Base-by-base conservation (phyloP, 208 protist species). In the Leishmania tropica region DNA sequence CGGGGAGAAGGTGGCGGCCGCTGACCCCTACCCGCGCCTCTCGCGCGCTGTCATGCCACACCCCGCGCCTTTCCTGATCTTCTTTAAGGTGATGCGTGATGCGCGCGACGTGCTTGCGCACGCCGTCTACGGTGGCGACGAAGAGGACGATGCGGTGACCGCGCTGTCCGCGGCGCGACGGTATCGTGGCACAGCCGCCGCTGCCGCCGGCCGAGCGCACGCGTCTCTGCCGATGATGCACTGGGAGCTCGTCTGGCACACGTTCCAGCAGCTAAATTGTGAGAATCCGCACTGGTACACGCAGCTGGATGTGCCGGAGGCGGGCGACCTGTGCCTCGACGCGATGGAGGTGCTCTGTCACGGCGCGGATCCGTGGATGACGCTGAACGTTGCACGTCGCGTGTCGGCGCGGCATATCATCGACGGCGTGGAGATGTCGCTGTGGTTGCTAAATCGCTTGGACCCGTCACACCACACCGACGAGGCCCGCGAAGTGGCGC, bases 291-390 rank as follows among this genome's bases (percentile, higher is more conserved):
- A 11, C 37, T 97, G 94, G 94, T 86, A 87, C 76, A 82, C 83
- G 21, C 77, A 87, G 71, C 78, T 92, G 53, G 56, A 76, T 21
- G 79, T 89, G 31, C 87, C 88, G 73, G 92, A 96, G 79, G 92
- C 91, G 5, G 87, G 68, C 6, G 94, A 96, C 45, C 75, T 96
- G 5, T 89, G 85, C 76, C 73, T 88, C 47, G 79, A 94, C 75
- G 90, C 96, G 28, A 83, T 96, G 56, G 88, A 92, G 54, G 85
- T 93, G 11, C 87, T 96, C 15, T 92, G 90, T 72, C 90, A 93
- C 78, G 94, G 94, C 8, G 93, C 93, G 0, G 83, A 95, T 71
- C 94, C 94, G 70, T 96, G 93, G 92, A 84, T 96, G 83, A 89
- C 84, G 8, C 84, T 97, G 31, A 96, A 96, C 79, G 86, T 97